Evolutionary conservation across 352 stramenopile species (phyloP), one percentile per base, ranked within the genome.

Genomic region (Thalassiosira hispida): DNA sequence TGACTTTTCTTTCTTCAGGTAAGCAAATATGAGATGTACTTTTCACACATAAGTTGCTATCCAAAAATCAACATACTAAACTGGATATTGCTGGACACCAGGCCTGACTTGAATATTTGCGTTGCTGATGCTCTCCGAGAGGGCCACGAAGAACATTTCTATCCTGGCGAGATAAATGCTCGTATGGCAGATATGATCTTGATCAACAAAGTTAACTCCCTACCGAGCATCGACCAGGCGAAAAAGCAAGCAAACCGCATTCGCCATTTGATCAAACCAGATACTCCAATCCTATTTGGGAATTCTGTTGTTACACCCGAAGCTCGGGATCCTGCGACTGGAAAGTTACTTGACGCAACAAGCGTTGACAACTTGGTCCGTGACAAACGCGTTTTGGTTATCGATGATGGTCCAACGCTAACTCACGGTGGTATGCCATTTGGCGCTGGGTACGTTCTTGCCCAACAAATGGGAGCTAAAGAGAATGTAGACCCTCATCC

Each of bases 371-470:
- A 40, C 7, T 69, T 84, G 77, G 71, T 84, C 11, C n/a, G 52
- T 52, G 79, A 67, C 35, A 86, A 86, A 49, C 73, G 67, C 11
- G 79, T 86, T 7, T 46, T 86, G n/a, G 79, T 86, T 0, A 64
- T 86, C 60, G 79, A 86, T 47, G 79, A 86, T 53, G 79, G 79
- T 7, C 79, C 79, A 25, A 86, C 79, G 6, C 53, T 86, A 1
- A 86, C 79, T 14, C 79, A 86, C 49, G 79, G 79, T 20, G 79
- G 79, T 20, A 83, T 86, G 73, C 60, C 79, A 14, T 86, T 78
- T 73, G 79, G 79, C 18, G 79, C 79, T 25, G 79, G 79, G 11
- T 86, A 56, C 29, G 79, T 78, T 38, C 59, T 86, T 20, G 73
- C 73, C 7, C 77, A 83, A 35, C 47, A 83, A 20, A 59, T 83